phyloP scores from a whole-genome alignment of 192 early-diverging fungal genomes.

The Thoreauomyces humboldtii region DNA sequence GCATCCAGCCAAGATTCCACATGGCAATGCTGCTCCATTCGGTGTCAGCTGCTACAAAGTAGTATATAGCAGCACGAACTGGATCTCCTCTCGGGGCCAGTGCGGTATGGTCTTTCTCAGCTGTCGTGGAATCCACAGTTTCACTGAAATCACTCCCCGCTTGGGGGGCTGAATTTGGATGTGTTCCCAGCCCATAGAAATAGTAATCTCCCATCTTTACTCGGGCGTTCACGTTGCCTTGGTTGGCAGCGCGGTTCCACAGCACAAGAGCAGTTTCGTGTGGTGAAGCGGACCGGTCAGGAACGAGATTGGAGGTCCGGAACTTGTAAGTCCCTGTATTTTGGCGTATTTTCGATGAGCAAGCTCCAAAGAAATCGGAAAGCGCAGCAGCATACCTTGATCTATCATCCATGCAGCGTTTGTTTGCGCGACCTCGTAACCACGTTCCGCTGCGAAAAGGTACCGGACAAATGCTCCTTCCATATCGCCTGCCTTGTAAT shows the following conservation, averaged over 20 bases:
- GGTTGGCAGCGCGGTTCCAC: slow-evolving; percentile 94
- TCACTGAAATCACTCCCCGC: background rate
- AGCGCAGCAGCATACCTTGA: slow-evolving; percentile 25
- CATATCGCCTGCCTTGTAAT: slow-evolving; percentile 61
- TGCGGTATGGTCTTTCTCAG: no score
- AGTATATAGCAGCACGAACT: slow-evolving; percentile 77
- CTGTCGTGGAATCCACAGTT: no score
- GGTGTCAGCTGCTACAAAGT: slow-evolving; percentile 75
- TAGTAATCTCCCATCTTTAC: slow-evolving; percentile 94
- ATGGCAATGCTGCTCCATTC: slow-evolving; percentile 80
- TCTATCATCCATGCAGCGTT: slow-evolving; percentile 93
- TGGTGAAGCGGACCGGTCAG: slow-evolving; percentile 3
- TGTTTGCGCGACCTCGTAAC: slow-evolving; percentile 80
- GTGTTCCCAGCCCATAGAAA: slow-evolving; percentile 78
- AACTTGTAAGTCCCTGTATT: slow-evolving; percentile 9
- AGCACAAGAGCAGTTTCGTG: slow-evolving; percentile 73
- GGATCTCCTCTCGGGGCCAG: slow-evolving; percentile 38
- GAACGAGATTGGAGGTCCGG: slow-evolving; percentile 5
- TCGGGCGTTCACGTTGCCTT: slow-evolving; percentile 83
- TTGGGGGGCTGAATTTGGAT: no score
- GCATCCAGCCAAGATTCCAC: slow-evolving; percentile 97
- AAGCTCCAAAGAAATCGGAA: background rate
- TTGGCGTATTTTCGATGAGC: no score
- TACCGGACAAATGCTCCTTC: slow-evolving; percentile 72
- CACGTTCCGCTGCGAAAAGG: slow-evolving; percentile 84